Percentiles rank a stretch among this genome's conserved stretches.
phyloP scores from a whole-genome alignment of 2,329 filamentous ascomycete species.

The Penicillium nordicum region DNA sequence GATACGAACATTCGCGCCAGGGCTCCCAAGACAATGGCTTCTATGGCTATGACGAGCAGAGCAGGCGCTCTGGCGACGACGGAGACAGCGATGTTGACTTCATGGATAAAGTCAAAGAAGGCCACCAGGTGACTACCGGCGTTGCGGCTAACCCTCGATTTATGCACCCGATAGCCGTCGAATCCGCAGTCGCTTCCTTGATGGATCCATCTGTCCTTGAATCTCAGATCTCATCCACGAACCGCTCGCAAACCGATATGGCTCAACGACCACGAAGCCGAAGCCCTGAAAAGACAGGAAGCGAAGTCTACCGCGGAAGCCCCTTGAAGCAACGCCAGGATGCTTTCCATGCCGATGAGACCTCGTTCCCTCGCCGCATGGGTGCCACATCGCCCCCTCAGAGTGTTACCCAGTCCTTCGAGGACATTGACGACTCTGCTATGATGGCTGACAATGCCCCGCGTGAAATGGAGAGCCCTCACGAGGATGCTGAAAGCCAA shows the following conservation, averaged over 20 bases:
- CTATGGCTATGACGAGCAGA: constrained; percentile 50
- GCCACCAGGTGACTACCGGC: constrained; percentile 67
- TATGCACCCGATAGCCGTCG: constrained; percentile 69
- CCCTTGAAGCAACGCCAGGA: constrained; percentile 46
- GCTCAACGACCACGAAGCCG: constrained; percentile 38
- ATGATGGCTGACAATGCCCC: constrained; percentile 65
- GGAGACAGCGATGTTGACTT: constrained; percentile 57
- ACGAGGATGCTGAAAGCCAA: constrained; percentile 69
- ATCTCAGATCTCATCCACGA: constrained; percentile 47
- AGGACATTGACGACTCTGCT: constrained; percentile 43
- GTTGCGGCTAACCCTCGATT: constrained; percentile 72
- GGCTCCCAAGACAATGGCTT: constrained; percentile 26
- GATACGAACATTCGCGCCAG: constrained; percentile 37
- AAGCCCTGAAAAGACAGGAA: constrained; percentile 27
- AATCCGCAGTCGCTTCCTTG: constrained; percentile 87
- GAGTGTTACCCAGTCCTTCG: constrained; percentile 50
- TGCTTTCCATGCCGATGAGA: constrained; percentile 36
- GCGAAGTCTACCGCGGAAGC: constrained; percentile 39
- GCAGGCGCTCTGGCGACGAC: constrained; percentile 47
- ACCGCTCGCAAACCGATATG: constrained; percentile 45
- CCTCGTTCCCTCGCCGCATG: constrained; percentile 39
- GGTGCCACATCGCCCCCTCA: constrained; percentile 52
- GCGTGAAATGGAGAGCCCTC: constrained; percentile 65
- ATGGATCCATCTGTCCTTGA: constrained; percentile 79
- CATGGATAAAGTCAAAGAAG: constrained; percentile 58